Evolutionary conservation across 2,329 filamentous ascomycete species (phyloP).

Genomic region (Meredithiella fracta): DNA sequence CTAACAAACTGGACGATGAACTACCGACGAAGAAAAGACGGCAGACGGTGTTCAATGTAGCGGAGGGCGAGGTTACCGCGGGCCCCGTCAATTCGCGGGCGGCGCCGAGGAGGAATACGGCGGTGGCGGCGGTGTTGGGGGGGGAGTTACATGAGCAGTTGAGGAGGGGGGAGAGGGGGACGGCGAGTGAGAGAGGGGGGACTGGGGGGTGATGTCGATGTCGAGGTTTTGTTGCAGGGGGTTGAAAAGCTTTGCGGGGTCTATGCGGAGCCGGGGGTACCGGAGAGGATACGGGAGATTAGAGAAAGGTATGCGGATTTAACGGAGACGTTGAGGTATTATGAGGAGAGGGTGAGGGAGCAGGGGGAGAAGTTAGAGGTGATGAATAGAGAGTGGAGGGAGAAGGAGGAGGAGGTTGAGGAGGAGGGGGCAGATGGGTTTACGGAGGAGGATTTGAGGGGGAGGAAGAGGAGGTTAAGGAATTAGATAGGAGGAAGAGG

Average conservation of each 20-base stretch:
- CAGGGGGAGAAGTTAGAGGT: slow-evolving; percentile 58
- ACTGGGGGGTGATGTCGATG: slow-evolving; percentile 55
- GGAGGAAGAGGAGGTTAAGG: slow-evolving; percentile 50
- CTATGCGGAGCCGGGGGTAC: slow-evolving; percentile 66
- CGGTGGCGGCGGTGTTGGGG: slow-evolving; percentile 78
- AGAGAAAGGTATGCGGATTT: slow-evolving; percentile 56
- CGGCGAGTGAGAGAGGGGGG: slow-evolving; percentile 20
- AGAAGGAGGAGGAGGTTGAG: slow-evolving; percentile 35
- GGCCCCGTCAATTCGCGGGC: slow-evolving; percentile 30
- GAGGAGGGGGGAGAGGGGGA: slow-evolving; percentile 30
- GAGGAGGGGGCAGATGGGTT: slow-evolving; percentile 28
- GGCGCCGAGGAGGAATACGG: slow-evolving; percentile 54
- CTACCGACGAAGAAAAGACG: slow-evolving; percentile 29
- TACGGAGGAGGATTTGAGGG: slow-evolving; percentile 52
- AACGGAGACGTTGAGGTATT: slow-evolving; percentile 56
- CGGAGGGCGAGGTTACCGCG: slow-evolving; percentile 45
- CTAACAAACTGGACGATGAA: slow-evolving; percentile 22
- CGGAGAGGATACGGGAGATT: slow-evolving; percentile 58
- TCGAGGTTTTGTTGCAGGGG: slow-evolving; percentile 68
- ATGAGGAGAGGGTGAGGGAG: slow-evolving; percentile 63
- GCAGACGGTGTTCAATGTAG: slow-evolving; percentile 50
- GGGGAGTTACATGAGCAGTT: slow-evolving; percentile 75
- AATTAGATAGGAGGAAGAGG: slow-evolving; percentile 39
- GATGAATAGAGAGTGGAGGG: slow-evolving; percentile 50
- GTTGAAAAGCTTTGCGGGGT: slow-evolving; percentile 83